Evolutionary conservation across 2,329 filamentous ascomycete species (phyloP), one percentile per base, ranked within the genome.

Genomic region (Raffaelea albimanens): DNA sequence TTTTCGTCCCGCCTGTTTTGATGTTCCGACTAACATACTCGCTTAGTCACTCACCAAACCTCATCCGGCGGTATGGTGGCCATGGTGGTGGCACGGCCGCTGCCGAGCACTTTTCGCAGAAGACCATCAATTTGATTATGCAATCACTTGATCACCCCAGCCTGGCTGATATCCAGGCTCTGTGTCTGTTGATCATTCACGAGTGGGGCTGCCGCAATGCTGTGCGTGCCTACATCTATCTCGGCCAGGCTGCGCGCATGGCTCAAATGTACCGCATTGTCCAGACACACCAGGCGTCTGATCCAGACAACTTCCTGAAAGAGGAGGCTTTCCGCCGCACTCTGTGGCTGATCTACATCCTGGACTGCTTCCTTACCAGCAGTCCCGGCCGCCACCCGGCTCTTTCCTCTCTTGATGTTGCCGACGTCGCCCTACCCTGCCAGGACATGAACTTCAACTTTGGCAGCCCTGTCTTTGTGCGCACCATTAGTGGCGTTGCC

Each of bases 371-470:
- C 54, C 63, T 81, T 40, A 80, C 76, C 18, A 79, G 75, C 64
- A 80, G 76, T 46, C 76, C 77, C 13, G 77, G 77, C 45, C 76
- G 77, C 23, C 75, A 74, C 55, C 70, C 77, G 2, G 75, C 76
- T 5, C 63, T 80, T 21, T 73, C 75, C 2, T 64, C 67, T 19
- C 72, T 71, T 47, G 76, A 80, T 54, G 70, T 75, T 9, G 67
- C 69, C 44, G 74, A 76, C 51, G 70, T 80, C 10, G 68, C 76
- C 2, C 66, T 81, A 34, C 77, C 77, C 2, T 80, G 77, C 59
- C 70, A 71, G 11, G 77, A 80, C 52, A 78, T 80, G 63, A 78
- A 78, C 65, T 81, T 75, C 59, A 75, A 77, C 55, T 81, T 80
- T 59, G 76, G 75, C 40, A 80, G 77, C 52, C 72, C 75, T 39